A percentile compares a stretch with the other conserved stretches of the same genome.
Evolutionary conservation across 1,284 basidiomycete genomes (phyloP).

Genomic region (Xerocomus alliaceus): DNA sequence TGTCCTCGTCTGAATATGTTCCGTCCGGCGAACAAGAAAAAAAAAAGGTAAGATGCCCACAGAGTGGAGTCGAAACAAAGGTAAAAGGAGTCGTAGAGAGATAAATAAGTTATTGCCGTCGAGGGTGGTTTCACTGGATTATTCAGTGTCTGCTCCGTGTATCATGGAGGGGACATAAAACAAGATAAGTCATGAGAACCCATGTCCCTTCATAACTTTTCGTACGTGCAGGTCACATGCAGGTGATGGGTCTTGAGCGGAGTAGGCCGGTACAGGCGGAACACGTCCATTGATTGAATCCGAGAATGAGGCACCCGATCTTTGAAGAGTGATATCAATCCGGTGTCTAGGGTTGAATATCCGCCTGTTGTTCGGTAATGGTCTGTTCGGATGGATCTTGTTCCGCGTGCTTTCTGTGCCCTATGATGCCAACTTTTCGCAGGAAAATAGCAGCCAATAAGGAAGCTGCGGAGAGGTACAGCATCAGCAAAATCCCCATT

Average conservation of each 20-base stretch:
- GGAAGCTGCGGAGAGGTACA: constrained; percentile 46
- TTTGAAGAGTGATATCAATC: background rate
- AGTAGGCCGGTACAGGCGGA: background rate
- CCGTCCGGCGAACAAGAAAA: no score
- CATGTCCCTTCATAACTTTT: constrained; percentile 12
- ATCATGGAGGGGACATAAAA: background rate
- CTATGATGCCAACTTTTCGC: constrained; percentile 65
- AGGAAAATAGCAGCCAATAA: constrained; percentile 60
- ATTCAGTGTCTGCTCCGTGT: no score
- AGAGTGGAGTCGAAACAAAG: no score
- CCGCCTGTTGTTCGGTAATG: constrained; percentile 18
- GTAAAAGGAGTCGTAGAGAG: background rate
- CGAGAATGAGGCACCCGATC: background rate
- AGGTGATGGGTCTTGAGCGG: background rate
- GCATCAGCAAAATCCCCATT: background rate
- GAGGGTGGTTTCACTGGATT: background rate
- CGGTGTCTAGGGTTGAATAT: constrained; percentile 14
- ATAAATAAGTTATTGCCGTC: constrained; percentile 9
- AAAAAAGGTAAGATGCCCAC: no score
- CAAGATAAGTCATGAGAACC: background rate
- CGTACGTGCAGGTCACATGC: constrained; percentile 1
- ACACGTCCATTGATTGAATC: background rate
- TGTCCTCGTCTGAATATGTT: no score
- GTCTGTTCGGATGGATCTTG: constrained; percentile 31
- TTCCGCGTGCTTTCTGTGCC: constrained; percentile 32